These are phyloP conservation scores for Aspergillus luchuensis DNA, from an alignment of 2,329 filamentous ascomycete species.

Conservation along the genomic window DNA sequence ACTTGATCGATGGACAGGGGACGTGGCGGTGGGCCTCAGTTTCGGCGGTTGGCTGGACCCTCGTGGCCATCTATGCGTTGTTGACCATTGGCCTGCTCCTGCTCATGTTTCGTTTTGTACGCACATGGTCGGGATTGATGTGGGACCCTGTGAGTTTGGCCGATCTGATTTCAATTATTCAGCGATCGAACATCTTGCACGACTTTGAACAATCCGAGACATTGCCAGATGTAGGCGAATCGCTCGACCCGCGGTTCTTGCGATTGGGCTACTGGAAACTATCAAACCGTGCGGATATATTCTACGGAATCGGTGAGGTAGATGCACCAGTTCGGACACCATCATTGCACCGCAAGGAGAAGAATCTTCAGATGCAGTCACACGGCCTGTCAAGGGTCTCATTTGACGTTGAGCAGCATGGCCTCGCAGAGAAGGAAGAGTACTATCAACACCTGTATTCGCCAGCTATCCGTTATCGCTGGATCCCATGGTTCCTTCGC, in stretches of 20 bases:
- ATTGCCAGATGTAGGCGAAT: conserved; percentile 49
- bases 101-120: conserved; percentile 66
- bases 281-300: conserved; percentile 66
- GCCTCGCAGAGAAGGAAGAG: conserved; percentile 40
- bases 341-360: conserved; percentile 34
- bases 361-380: conserved; percentile 31
- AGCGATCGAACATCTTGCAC: conserved; percentile 74
- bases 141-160: conserved; percentile 85
- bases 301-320: conserved; percentile 76
- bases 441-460: conserved; percentile 56
- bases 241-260: conserved; percentile 61
- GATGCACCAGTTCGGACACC: conserved; percentile 54
- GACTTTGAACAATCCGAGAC: conserved; percentile 73
- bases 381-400: conserved; percentile 37
- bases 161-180: conserved; percentile 75
- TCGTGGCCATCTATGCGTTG: conserved; percentile 72
- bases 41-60: conserved; percentile 74
- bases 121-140: conserved; percentile 70
- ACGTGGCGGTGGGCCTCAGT: conserved; percentile 79
- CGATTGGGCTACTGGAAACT: conserved; percentile 85
- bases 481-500: conserved; percentile 76
- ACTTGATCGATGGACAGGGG: conserved; percentile 59
- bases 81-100: conserved; percentile 61
- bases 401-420: conserved; percentile 43
- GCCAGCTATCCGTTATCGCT: conserved; percentile 60